Base-by-base conservation (phyloP, 805 yeast genomes). In the Yarrowia hollandica region DNA sequence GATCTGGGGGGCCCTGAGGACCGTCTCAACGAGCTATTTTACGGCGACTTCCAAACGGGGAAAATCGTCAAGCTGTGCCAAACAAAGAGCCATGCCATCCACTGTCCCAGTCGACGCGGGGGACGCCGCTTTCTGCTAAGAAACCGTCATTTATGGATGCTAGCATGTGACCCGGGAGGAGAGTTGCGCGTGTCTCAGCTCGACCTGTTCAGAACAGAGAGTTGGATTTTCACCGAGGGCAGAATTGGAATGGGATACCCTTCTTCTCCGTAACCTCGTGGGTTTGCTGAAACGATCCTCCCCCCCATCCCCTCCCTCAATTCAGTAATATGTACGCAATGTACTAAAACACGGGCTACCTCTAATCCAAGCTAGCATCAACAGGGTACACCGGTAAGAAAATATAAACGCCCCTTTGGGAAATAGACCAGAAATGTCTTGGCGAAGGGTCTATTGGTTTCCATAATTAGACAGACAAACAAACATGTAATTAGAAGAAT, bases 11-110 rank as follows among this genome's bases (percentile, higher is more conserved):
- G 35, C 5, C 35, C 35, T 18, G 35, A 44, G 28, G 52, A 44
- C 16, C 34, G 35, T 4, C 7, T 44, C 6, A 44, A 44, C 9
- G 52, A 28, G 22, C 25, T 44, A n/a, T 44, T 30, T 5, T 44
- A 44, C 35, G 52, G 35, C 11, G 35, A 44, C 19, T 44, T 44
- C 14, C 19, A 19, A 12, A 28, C 35, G 9, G 26, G 35, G 1
- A 44, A 19, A 6, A 30, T 44, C 1, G 26, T 30, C 19, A 30
- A 44, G 18, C 26, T 44, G 7, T 44, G 52, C 26, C 35, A 30
- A 30, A 44, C 52, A 1, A 30, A 44, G 35, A 44, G 52, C 52
- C 52, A 44, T 18, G 52, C 52, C 16, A 44, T 44, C 26, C 35
- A 44, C 15, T 28, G 35, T 12, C 26, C 35, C 16, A 44, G 52